Evolutionary conservation across 495 filamentous ascomycete genomes (phyloP).

Genomic region (Monascus purpureus): DNA sequence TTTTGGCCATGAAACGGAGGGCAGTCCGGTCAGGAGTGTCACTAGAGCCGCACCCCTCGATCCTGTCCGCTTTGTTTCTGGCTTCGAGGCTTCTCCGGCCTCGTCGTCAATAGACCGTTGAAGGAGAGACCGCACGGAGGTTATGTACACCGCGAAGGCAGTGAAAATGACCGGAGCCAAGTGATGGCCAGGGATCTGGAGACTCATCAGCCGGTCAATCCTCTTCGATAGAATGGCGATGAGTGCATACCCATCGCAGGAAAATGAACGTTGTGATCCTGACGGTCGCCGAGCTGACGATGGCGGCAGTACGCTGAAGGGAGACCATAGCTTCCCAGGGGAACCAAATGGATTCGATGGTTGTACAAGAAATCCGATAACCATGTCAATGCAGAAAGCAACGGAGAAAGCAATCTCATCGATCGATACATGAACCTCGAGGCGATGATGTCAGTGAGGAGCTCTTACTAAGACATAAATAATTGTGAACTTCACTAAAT

Average conservation of each 20-base stretch:
- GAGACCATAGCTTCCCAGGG: conserved; percentile 14
- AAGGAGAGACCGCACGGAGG: conserved; percentile 40
- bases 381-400: too few relatives aligned
- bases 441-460: too few relatives aligned
- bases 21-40: conserved; percentile 63
- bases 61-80: not conserved
- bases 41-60: conserved; percentile 27
- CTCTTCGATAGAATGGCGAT: conserved; percentile 7
- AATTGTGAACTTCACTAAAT: too few relatives aligned
- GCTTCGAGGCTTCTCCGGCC: not conserved
- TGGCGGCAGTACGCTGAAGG: conserved; percentile 11
- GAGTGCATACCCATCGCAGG: conserved; percentile 63
- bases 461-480: too few relatives aligned
- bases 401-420: too few relatives aligned
- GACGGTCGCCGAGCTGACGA: conserved; percentile 46
- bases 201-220: conserved; percentile 5
- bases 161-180: conserved; percentile 55
- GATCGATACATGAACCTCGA: too few relatives aligned
- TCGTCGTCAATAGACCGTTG: not conserved
- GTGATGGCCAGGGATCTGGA: conserved; percentile 47
- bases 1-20: conserved; percentile 41
- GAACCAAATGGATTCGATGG: too few relatives aligned
- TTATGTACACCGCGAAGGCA: conserved; percentile 56
- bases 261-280: conserved; percentile 57
- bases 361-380: too few relatives aligned